Conservation (phyloP, 139 green algal species). For the Parachlorella kessleri region DNA sequence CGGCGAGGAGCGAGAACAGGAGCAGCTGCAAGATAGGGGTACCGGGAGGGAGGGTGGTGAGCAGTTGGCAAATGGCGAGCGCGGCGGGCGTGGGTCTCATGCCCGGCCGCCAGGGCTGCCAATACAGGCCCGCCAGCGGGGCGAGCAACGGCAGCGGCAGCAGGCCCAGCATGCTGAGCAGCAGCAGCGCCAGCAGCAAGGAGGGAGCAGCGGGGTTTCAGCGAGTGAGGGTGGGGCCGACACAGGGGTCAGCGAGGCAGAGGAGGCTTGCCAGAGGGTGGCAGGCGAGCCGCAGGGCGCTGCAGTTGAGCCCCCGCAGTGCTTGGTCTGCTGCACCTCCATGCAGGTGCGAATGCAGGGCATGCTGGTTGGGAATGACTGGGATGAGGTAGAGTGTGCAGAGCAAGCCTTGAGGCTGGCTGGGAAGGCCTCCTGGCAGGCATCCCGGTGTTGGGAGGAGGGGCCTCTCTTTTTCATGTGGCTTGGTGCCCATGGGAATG, state of each 20-base stretch:
- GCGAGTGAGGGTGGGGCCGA: not conserved
- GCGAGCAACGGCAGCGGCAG: not conserved
- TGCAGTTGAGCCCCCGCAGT: slow-evolving; percentile 21
- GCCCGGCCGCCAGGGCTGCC: not conserved
- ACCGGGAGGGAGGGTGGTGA: no score
- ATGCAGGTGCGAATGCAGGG: slow-evolving; percentile 10
- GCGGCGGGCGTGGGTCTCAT: no score
- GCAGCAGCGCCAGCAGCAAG: not conserved
- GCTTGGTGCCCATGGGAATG: no score
- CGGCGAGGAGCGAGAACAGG: no score
- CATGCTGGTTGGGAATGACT: no score
- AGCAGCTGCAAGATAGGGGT: no score
- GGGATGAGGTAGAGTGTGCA: no score
- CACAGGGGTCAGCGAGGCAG: not conserved
- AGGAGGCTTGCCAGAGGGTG: not conserved
- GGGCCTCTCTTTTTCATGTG: no score
- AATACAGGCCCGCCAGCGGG: not conserved
- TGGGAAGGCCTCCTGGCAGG: no score
- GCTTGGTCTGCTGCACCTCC: slow-evolving; percentile 49
- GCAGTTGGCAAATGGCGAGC: no score
- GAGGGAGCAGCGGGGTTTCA: not conserved
- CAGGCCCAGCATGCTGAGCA: not conserved
- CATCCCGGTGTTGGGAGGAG: no score
- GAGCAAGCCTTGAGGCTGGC: no score
- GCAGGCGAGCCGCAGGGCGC: not conserved